Conservation (phyloP, 768 basidiomycete species). For the Mycena maculata region DNA sequence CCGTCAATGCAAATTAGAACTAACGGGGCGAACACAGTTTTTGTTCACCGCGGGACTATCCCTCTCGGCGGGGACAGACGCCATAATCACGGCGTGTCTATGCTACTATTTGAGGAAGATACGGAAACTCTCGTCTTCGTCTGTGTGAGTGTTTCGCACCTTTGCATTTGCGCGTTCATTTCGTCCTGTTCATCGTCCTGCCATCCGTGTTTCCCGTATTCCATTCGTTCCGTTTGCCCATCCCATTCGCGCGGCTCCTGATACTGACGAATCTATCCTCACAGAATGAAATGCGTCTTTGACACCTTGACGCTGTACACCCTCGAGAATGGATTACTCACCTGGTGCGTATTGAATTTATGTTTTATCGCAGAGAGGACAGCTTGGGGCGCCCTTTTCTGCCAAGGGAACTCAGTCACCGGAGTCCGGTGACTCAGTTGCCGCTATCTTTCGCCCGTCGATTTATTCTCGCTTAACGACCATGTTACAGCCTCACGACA, state of each 20-base stretch:
- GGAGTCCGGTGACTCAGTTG: too few relatives aligned
- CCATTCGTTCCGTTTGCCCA: neutral
- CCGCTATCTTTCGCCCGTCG: too few relatives aligned
- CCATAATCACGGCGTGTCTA: slow-evolving; percentile 52
- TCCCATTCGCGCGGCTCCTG: neutral
- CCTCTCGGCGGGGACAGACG: slow-evolving; percentile 52
- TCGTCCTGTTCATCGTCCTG: too few relatives aligned
- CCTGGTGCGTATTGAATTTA: slow-evolving; percentile 44
- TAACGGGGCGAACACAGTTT: slow-evolving; percentile 42
- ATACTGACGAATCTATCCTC: neutral
- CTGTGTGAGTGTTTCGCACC: slow-evolving; percentile 37
- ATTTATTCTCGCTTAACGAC: neutral
- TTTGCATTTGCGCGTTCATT: neutral
- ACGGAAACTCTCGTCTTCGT: slow-evolving; percentile 42
- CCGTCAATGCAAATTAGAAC: neutral
- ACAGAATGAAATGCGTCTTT: slow-evolving; percentile 53
- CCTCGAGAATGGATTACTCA: slow-evolving; percentile 55
- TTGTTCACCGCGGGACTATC: slow-evolving; percentile 56
- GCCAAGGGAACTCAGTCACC: too few relatives aligned
- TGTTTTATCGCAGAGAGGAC: neutral
- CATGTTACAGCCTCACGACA: slow-evolving; percentile 49
- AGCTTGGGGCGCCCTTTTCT: too few relatives aligned
- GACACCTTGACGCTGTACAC: slow-evolving; percentile 55
- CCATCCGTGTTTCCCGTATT: too few relatives aligned
- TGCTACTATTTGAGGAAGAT: slow-evolving; percentile 50